Evolutionary conservation across 176 grass and related monocot species (phyloP).

Genomic region (Aegilops sharonensis): DNA sequence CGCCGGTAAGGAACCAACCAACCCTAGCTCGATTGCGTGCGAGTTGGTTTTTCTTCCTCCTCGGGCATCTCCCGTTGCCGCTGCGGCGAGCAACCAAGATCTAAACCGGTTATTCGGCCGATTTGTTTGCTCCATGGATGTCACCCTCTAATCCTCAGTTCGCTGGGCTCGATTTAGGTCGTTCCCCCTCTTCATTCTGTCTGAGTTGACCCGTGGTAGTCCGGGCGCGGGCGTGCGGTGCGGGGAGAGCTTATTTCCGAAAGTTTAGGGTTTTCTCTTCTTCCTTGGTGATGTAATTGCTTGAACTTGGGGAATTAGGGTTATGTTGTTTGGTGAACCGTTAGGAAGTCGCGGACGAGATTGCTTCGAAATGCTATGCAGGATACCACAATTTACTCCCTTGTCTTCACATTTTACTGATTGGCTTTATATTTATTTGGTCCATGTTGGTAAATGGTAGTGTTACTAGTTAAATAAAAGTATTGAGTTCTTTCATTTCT

Average conservation of each 20-base stretch:
- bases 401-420: neutral
- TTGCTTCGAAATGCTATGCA: neutral
- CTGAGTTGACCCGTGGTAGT: neutral
- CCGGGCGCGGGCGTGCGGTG: neutral
- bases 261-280: neutral
- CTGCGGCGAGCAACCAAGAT: constrained; percentile 1
- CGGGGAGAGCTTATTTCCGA: neutral
- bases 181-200: neutral
- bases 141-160: neutral
- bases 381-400: neutral
- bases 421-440: neutral
- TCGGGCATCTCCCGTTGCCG: neutral
- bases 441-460: neutral
- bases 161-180: neutral
- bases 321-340: neutral
- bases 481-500: neutral
- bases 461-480: neutral
- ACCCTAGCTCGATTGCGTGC: neutral
- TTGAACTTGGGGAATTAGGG: neutral
- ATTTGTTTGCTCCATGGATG: neutral
- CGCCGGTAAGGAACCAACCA: neutral
- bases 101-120: neutral
- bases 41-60: neutral
- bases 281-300: neutral
- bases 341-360: neutral